A percentile compares a stretch with the other conserved stretches of the same genome.
Evolutionary conservation across 768 basidiomycete species (phyloP).

Genomic region (Suillus hirtellus): DNA sequence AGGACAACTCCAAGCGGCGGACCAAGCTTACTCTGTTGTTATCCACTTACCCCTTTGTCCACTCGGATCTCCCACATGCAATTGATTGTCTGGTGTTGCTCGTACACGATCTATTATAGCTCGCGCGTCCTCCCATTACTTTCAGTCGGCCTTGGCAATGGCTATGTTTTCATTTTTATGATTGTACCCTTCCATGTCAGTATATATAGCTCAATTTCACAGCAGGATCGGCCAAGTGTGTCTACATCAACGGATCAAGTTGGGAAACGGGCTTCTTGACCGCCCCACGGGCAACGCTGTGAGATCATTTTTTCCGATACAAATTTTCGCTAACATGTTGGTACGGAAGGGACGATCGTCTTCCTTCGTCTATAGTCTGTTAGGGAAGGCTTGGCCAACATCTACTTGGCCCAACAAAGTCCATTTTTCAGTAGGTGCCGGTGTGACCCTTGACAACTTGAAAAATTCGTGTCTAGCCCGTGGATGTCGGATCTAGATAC

Average conservation of each 20-base stretch:
- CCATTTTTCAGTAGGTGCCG: not conserved
- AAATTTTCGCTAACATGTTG: not conserved
- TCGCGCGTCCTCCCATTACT: not conserved
- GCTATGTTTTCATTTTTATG: not conserved
- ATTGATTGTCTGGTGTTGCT: not conserved
- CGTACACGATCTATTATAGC: not conserved
- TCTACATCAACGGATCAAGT: not conserved
- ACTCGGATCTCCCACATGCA: too few species aligned
- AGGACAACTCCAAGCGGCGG: too few species aligned
- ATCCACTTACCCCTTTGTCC: not conserved
- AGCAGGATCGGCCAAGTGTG: not conserved
- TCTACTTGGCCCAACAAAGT: not conserved
- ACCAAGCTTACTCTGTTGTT: too few species aligned
- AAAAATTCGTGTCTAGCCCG: not conserved
- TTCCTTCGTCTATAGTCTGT: not conserved
- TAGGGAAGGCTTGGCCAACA: not conserved
- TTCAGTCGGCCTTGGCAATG: not conserved
- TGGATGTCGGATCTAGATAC: not conserved
- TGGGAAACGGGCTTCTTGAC: not conserved
- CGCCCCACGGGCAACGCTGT: not conserved
- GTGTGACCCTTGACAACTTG: not conserved
- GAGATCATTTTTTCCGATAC: not conserved
- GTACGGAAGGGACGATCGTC: not conserved
- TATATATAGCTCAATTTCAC: not conserved
- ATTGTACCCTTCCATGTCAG: not conserved